Evolutionary conservation across 2,329 filamentous ascomycete species (phyloP).

Genomic region (Xylariaceae sp.): DNA sequence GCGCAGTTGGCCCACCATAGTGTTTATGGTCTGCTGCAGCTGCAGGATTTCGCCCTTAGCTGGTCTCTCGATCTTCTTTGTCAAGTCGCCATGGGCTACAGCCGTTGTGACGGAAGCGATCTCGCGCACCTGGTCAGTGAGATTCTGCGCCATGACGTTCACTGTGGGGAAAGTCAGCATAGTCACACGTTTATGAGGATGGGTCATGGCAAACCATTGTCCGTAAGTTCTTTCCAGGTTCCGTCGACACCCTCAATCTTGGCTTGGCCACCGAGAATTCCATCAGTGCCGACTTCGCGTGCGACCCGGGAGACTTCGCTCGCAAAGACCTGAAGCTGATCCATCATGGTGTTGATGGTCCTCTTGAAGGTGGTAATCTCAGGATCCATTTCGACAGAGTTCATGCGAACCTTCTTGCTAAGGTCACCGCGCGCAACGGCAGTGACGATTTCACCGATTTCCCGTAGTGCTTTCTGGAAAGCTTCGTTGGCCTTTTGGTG

Average conservation of each 20-base stretch:
- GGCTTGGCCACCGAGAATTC: conserved; percentile 87
- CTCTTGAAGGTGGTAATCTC: conserved; percentile 97
- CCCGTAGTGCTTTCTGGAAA: conserved; percentile 93
- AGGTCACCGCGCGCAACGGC: conserved; percentile 92
- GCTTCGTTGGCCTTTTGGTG: conserved; percentile 97
- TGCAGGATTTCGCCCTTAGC: conserved; percentile 78
- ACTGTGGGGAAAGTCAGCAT: conserved; percentile 42
- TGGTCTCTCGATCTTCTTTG: conserved; percentile 76
- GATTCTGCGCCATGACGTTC: conserved; percentile 78
- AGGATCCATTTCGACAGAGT: conserved; percentile 93
- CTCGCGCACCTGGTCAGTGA: conserved; percentile 79
- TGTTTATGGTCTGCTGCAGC: conserved; percentile 81
- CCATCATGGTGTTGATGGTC: conserved; percentile 99
- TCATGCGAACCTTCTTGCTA: conserved; percentile 94
- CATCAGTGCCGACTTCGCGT: conserved; percentile 92
- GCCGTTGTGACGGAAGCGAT: conserved; percentile 81
- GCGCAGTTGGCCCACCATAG: conserved; percentile 80
- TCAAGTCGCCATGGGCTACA: conserved; percentile 76
- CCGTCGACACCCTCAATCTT: conserved; percentile 91
- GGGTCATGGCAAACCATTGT: conserved; percentile 62
- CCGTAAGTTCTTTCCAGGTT: conserved; percentile 95
- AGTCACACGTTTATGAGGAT: conserved; percentile 12
- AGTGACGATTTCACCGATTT: conserved; percentile 96
- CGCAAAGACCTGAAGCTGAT: conserved; percentile 92
- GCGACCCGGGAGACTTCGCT: conserved; percentile 93